These are phyloP conservation scores for Eucalyptus pumila DNA, from an alignment of 345 rosid species.

Conservation along the genomic window DNA sequence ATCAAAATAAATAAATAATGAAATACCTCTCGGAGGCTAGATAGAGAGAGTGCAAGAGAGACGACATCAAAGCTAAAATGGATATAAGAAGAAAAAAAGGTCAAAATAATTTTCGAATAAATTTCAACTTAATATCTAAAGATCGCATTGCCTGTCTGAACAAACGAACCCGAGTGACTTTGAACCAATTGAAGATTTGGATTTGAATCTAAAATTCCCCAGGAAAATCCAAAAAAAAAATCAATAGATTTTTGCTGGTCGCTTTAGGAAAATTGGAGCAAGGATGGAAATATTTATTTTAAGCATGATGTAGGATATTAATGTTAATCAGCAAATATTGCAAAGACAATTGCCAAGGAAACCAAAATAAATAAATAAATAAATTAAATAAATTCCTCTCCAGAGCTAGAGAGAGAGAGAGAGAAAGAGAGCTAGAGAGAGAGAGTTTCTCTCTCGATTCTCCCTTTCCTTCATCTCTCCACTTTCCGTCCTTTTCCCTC, in stretches of 20 bases:
- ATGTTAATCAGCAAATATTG: neutral
- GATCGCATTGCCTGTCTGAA: accelerated
- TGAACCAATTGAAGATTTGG: accelerated
- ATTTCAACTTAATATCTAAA: too few relatives aligned
- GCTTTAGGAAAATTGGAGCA: too few relatives aligned
- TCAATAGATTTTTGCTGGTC: too few relatives aligned
- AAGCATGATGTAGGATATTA: neutral
- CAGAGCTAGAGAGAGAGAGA: neutral
- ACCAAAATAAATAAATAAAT: neutral
- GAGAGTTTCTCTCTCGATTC: neutral
- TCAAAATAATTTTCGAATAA: too few relatives aligned
- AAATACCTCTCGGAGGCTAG: neutral
- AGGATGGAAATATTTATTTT: neutral
- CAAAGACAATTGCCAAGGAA: neutral
- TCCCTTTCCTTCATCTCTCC: neutral
- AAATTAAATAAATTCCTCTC: neutral
- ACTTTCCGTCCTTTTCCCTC: neutral
- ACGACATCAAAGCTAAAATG: too few relatives aligned
- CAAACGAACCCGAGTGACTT: accelerated
- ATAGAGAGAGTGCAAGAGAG: too few relatives aligned
- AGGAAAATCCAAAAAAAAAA: too few relatives aligned
- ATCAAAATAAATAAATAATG: too few relatives aligned
- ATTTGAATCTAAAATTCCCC: too few relatives aligned
- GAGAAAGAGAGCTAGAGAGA: too few relatives aligned
- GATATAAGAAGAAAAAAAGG: too few relatives aligned